phyloP scores from a whole-genome alignment of 2,329 filamentous ascomycete species.

The Leptographium galeiforme region DNA sequence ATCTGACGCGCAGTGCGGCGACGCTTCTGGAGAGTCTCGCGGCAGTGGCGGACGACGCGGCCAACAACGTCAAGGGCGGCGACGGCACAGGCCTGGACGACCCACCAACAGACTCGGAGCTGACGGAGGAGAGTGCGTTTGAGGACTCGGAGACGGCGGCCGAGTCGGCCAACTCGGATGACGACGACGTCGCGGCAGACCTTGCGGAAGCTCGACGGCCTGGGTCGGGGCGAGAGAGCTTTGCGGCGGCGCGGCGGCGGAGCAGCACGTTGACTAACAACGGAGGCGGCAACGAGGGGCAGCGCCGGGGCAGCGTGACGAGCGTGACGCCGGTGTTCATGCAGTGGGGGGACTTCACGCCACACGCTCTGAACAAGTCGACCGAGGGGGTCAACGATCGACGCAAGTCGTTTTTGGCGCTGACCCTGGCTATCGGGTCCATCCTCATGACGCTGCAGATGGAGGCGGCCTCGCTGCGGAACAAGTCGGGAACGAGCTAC shows the following conservation, averaged over 20 bases:
- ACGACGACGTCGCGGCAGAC: neutral
- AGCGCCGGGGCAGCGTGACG: neutral
- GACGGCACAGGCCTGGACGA: constrained; percentile 6
- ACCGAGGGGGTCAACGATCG: constrained; percentile 9
- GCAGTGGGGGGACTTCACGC: constrained; percentile 7
- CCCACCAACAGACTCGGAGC: constrained; percentile 2
- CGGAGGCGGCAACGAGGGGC: neutral
- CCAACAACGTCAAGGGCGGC: constrained; percentile 1
- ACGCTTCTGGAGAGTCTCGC: constrained; percentile 10
- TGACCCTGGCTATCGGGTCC: constrained; percentile 8
- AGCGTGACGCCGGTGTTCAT: constrained; percentile 4
- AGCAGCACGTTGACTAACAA: neutral
- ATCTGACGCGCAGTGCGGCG: constrained; percentile 8
- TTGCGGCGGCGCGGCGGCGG: neutral
- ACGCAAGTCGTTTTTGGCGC: constrained; percentile 9
- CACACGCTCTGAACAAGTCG: constrained; percentile 9
- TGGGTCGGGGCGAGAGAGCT: neutral
- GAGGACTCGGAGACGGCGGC: constrained; percentile 8
- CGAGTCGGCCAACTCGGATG: constrained; percentile 5
- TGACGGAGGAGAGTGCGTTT: constrained; percentile 4
- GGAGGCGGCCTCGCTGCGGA: neutral
- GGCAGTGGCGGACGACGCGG: constrained; percentile 5
- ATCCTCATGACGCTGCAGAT: constrained; percentile 4
- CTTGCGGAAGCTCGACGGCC: neutral
- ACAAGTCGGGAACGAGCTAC: neutral